Percentiles rank a stretch among this genome's conserved stretches.
Conservation (phyloP, 148 eudicot species). For the Arbutus unedo region DNA sequence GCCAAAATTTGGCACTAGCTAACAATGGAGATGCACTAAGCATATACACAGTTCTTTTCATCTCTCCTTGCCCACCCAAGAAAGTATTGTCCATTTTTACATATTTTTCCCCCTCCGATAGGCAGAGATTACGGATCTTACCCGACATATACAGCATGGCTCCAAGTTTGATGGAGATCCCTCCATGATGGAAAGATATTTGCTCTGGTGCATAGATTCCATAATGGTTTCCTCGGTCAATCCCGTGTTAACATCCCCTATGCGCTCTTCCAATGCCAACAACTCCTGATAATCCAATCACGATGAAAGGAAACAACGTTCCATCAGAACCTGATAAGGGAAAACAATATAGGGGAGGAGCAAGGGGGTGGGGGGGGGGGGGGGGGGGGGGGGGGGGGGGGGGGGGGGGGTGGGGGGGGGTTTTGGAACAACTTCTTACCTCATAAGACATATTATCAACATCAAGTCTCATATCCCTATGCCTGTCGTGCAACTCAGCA, state of each 20-base stretch:
- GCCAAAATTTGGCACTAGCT: not conserved
- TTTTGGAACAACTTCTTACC: constrained; percentile 40
- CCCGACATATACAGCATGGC: constrained; percentile 67
- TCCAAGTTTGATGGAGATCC: constrained; percentile 30
- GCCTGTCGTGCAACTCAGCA: constrained; percentile 84
- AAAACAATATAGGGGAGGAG: not conserved
- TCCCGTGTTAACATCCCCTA: constrained; percentile 59
- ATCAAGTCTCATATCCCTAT: constrained; percentile 95
- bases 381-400: no score
- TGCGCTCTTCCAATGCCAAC: constrained; percentile 63
- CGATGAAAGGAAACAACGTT: not conserved
- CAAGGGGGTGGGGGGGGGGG: no score
- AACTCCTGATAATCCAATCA: constrained; percentile 42
- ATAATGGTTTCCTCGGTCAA: constrained; percentile 47
- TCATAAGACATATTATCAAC: constrained; percentile 98
- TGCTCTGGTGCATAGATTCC: constrained; percentile 37
- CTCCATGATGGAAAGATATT: constrained; percentile 14
- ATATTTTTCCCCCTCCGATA: not conserved
- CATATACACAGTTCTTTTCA: not conserved
- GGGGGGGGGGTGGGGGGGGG: not conserved
- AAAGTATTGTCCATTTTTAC: not conserved
- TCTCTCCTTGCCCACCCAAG: not conserved
- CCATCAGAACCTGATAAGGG: not conserved
- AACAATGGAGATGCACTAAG: no score
- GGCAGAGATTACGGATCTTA: constrained; percentile 18